A percentile compares a stretch with the other conserved stretches of the same genome.
phyloP scores from a whole-genome alignment of 2,329 filamentous ascomycete genomes.

The Venturia pyrina region DNA sequence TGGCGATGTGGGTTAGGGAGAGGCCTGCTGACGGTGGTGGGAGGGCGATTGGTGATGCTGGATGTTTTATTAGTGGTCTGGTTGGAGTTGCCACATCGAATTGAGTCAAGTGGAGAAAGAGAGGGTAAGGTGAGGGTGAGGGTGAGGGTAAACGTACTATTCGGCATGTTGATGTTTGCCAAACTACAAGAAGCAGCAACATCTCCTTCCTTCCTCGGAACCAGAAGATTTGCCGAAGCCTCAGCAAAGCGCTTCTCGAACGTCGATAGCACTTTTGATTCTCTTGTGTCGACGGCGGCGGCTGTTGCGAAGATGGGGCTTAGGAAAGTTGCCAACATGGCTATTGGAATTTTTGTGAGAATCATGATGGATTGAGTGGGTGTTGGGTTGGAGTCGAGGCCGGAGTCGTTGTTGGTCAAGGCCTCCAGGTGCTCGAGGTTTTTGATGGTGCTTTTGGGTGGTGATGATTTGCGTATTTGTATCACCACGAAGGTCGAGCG shows the following conservation, averaged over 20 bases:
- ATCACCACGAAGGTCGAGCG: background rate
- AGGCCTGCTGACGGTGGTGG: conserved; percentile 51
- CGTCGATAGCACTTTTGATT: background rate
- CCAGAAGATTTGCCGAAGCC: background rate
- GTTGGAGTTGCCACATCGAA: no score
- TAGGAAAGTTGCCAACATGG: background rate
- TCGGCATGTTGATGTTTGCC: background rate
- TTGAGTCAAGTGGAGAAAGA: background rate
- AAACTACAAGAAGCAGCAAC: background rate
- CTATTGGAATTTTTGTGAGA: background rate
- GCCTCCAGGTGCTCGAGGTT: background rate
- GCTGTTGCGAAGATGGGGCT: conserved; percentile 1
- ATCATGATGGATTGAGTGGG: background rate
- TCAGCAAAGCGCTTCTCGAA: conserved; percentile 6
- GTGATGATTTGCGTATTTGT: background rate
- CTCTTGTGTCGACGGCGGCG: conserved; percentile 1
- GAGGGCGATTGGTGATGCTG: conserved; percentile 30
- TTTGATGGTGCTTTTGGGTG: background rate
- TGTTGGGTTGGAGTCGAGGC: background rate
- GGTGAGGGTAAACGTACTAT: background rate
- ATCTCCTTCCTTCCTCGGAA: background rate
- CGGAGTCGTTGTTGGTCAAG: background rate
- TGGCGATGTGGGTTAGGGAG: conserved; percentile 63
- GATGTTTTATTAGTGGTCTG: background rate
- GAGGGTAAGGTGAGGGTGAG: no score